These are phyloP conservation scores for Monosporascus sp. DNA, from an alignment of 2,329 filamentous ascomycete genomes.

Conservation along the genomic window DNA sequence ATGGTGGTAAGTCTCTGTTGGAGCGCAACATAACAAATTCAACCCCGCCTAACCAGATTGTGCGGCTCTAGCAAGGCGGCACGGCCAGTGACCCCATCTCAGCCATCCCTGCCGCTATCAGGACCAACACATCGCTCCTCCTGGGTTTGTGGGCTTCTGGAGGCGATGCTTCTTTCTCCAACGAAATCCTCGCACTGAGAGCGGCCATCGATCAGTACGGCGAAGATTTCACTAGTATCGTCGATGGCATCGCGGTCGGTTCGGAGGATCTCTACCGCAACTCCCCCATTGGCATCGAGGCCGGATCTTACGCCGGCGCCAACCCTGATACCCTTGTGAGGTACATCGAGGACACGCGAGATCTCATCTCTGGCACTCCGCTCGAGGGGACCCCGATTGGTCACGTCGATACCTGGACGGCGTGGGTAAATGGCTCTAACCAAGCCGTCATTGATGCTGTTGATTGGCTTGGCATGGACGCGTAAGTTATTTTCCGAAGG, in stretches of 20 bases:
- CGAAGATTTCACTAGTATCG: constrained; percentile 54
- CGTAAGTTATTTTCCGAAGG: constrained; percentile 18
- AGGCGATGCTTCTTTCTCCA: constrained; percentile 56
- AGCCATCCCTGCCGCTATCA: constrained; percentile 70
- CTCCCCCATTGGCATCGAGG: constrained; percentile 62
- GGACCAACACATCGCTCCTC: constrained; percentile 70
- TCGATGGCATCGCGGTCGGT: constrained; percentile 81
- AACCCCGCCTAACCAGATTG: constrained; percentile 5
- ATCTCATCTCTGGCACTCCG: constrained; percentile 56
- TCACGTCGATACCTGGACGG: constrained; percentile 88
- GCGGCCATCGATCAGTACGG: constrained; percentile 66
- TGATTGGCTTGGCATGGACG: constrained; percentile 81
- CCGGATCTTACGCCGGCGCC: constrained; percentile 57
- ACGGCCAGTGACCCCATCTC: constrained; percentile 48
- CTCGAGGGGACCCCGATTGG: constrained; percentile 59
- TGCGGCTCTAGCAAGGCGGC: constrained; percentile 50
- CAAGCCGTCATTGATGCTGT: constrained; percentile 59
- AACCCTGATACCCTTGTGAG: constrained; percentile 55
- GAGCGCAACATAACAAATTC: neutral
- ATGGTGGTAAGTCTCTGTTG: constrained; percentile 47
- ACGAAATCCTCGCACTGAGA: constrained; percentile 70
- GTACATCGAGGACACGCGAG: constrained; percentile 67
- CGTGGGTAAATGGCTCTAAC: constrained; percentile 70
- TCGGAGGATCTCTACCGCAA: constrained; percentile 82
- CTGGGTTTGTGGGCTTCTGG: constrained; percentile 81